Base-by-base conservation (phyloP, 257 asterid species). In the Fraxinus anomala region DNA sequence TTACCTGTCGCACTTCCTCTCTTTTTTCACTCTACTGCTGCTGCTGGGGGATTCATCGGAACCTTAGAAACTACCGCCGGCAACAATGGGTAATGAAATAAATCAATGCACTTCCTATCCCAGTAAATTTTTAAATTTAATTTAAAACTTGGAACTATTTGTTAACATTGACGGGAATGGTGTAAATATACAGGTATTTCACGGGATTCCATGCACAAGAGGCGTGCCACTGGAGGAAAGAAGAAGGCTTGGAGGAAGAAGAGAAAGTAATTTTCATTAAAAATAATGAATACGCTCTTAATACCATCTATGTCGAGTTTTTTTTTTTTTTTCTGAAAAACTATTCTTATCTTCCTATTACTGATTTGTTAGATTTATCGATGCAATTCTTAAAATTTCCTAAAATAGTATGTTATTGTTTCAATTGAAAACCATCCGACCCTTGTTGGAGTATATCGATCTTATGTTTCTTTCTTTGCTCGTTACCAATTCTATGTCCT, bases 161-260 rank as follows among this genome's bases (percentile, higher is more conserved):
- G 33, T 26, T 23, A 21, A 59, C 8, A 16, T n/a, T 40, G 4
- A 21, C 69, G 14, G 37, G 9, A 36, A 4, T 74, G 61, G n/a
- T 73, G 16, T 17, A 23, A 47, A 8, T 13, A 5, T 77, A 23
- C 49, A 78, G 89, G 89, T 85, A 88, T 88, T 65, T 85, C 89
- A 28, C 85, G 89, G 73, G 91, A 88, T 80, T 88, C 91, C 67
- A 85, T 85, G 89, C 91, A 88, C 77, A 87, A 88, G 80, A 82
- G 86, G 80, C 88, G 91, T 65, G 89, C 88, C 36, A 88, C 89
- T 79, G 89, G 89, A 69, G 91, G 89, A 39, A 88, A 88, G 83
- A 74, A 85, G 89, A 88, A 85, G 83, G 79, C 89, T 0, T 85
- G 89, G 88, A 84, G 91, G 80, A 86, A 88, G 87, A 88, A 88